Evolutionary conservation across 257 asterid genomes (phyloP).

Genomic region (Solanum gandarillasii): DNA sequence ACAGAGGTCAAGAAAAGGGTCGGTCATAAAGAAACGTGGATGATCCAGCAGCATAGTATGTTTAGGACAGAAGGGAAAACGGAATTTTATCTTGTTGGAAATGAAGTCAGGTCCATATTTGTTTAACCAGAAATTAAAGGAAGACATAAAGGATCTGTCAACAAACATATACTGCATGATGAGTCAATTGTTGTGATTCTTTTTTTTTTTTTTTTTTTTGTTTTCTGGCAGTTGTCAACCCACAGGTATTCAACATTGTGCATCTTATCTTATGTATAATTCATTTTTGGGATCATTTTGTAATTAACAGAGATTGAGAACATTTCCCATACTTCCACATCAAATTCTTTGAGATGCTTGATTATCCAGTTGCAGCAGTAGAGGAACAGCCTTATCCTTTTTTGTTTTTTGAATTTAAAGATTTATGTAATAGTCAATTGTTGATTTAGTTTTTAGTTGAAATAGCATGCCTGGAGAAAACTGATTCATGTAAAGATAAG

Average conservation of each 20-base stretch:
- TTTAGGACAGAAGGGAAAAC: slow-evolving; percentile 17
- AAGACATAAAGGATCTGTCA: slow-evolving; percentile 9
- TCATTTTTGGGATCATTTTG: slow-evolving; percentile 18
- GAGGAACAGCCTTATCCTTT: neutral
- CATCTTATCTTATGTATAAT: slow-evolving; percentile 36
- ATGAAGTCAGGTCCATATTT: neutral
- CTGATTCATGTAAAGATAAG: slow-evolving; percentile 32
- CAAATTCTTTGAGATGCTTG: neutral
- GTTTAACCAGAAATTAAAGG: slow-evolving; percentile 1
- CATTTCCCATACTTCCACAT: slow-evolving; percentile 4
- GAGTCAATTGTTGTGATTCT: slow-evolving; percentile 20
- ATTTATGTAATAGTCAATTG: neutral
- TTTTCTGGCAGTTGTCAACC: slow-evolving; percentile 24
- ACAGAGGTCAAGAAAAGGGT: slow-evolving; percentile 37
- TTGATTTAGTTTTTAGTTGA: neutral
- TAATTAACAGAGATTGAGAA: slow-evolving; percentile 8
- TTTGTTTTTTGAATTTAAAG: neutral
- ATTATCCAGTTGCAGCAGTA: neutral
- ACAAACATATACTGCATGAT: slow-evolving; percentile 4
- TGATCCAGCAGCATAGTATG: slow-evolving; percentile 7
- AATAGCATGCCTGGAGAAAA: neutral
- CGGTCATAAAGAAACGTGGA: slow-evolving; percentile 25
- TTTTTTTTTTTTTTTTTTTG: neutral
- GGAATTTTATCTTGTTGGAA: neutral
- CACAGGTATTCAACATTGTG: slow-evolving; percentile 33